A percentile compares a stretch with the other conserved stretches of the same genome.
Conservation (phyloP, 2,329 filamentous ascomycete species). For the Blumeria graminis region DNA sequence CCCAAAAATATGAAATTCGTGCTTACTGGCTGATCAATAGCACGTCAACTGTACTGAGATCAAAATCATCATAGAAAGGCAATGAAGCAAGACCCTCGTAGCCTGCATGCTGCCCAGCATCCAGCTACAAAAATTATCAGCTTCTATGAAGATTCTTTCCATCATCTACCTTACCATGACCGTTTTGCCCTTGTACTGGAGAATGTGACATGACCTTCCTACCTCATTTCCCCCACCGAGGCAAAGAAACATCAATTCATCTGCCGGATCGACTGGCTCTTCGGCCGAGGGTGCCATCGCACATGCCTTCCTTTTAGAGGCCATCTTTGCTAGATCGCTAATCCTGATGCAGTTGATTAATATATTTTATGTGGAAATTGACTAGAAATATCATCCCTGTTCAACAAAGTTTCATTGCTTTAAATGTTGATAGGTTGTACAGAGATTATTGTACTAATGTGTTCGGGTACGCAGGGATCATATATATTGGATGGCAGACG, state of each 20-base stretch:
- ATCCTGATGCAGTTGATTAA: background rate
- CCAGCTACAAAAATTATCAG: constrained; percentile 34
- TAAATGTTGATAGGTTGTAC: too few relatives aligned
- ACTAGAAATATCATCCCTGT: too few relatives aligned
- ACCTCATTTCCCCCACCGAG: constrained; percentile 93
- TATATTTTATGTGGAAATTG: too few relatives aligned
- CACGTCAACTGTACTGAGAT: constrained; percentile 89
- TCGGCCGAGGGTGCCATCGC: constrained; percentile 47
- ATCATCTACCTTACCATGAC: constrained; percentile 50
- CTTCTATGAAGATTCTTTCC: too few relatives aligned
- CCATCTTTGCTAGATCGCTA: constrained; percentile 30
- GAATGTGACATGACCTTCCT: constrained; percentile 86
- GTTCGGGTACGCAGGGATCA: too few relatives aligned
- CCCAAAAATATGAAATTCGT: constrained; percentile 4
- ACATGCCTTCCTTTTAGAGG: constrained; percentile 74
- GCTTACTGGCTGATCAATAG: constrained; percentile 98
- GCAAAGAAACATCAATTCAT: constrained; percentile 85
- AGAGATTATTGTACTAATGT: too few relatives aligned
- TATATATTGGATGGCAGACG: too few relatives aligned
- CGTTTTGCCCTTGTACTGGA: constrained; percentile 98
- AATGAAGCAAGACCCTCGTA: constrained; percentile 85
- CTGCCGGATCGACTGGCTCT: constrained; percentile 74
- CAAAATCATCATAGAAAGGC: constrained; percentile 96
- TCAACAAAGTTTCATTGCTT: too few relatives aligned
- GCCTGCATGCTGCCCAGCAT: constrained; percentile 88